Evolutionary conservation across 106 monocot genomes (phyloP).

Genomic region (Allium cepa): DNA sequence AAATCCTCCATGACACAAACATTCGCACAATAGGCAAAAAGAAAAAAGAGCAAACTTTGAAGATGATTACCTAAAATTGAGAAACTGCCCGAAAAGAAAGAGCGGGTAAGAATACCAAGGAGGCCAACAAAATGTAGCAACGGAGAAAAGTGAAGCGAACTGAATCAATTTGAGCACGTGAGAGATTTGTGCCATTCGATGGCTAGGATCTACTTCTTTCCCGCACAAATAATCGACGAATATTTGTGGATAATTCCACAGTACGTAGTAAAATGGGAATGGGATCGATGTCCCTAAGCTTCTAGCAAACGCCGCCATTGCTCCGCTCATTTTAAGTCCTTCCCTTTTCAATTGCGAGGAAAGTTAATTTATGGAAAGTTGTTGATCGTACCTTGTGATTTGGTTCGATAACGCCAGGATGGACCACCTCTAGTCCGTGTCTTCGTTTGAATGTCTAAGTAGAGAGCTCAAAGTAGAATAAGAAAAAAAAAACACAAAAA

Average conservation of each 20-base stretch:
- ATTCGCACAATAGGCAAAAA: no score
- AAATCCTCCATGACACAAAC: no score
- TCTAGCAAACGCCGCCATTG: constrained; percentile 11
- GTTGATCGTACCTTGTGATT: no score
- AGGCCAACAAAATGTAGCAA: constrained; percentile 41
- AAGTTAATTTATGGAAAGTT: no score
- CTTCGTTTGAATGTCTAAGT: no score
- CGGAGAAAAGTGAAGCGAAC: constrained; percentile 62
- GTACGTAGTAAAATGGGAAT: constrained; percentile 79
- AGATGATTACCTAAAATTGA: constrained; percentile 49
- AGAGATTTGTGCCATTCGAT: constrained; percentile 75
- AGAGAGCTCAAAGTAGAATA: no score
- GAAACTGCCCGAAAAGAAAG: constrained; percentile 70
- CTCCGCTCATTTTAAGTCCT: neutral
- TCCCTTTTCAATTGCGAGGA: neutral
- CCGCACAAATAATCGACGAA: constrained; percentile 80
- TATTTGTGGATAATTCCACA: constrained; percentile 68
- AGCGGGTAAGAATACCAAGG: constrained; percentile 48
- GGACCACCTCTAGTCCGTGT: no score
- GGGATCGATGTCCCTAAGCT: constrained; percentile 39
- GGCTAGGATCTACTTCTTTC: constrained; percentile 61
- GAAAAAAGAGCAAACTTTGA: neutral
- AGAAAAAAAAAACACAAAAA: no score
- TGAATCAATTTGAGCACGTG: constrained; percentile 69
- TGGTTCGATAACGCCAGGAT: no score